A percentile compares a stretch with the other conserved stretches of the same genome.
These are phyloP conservation scores for Paracoccidioides lutzii DNA, from an alignment of 2,329 filamentous ascomycete genomes.

Conservation along the genomic window DNA sequence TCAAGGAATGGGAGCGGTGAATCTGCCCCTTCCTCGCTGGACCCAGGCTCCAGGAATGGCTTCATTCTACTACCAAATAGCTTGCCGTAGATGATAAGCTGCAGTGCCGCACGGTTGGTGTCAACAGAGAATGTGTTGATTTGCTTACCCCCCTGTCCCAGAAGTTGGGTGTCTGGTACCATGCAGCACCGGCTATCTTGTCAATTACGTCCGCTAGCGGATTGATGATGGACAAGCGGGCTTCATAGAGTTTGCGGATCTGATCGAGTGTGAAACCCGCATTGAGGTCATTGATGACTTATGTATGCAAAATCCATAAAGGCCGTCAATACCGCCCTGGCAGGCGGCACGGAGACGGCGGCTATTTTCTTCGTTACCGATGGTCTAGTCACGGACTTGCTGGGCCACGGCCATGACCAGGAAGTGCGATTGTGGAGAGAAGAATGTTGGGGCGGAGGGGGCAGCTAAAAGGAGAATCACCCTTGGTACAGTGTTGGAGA, in stretches of 20 bases:
- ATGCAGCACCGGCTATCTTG: slow-evolving; percentile 21
- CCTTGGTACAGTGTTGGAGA: slow-evolving; percentile 13
- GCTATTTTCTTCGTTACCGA: slow-evolving; percentile 14
- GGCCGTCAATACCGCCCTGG: slow-evolving; percentile 19
- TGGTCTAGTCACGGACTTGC: slow-evolving; percentile 24
- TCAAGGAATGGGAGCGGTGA: slow-evolving; percentile 4
- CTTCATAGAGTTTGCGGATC: slow-evolving; percentile 18
- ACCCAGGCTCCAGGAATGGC: slow-evolving; percentile 10
- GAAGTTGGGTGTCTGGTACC: slow-evolving; percentile 16
- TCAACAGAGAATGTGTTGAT: slow-evolving; percentile 18
- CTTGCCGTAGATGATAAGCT: slow-evolving; percentile 23
- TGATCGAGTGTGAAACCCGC: slow-evolving; percentile 20
- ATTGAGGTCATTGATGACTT: slow-evolving; percentile 4
- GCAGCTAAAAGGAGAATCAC: slow-evolving; percentile 22
- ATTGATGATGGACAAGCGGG: slow-evolving; percentile 21
- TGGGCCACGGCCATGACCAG: slow-evolving; percentile 22
- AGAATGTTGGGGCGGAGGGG: slow-evolving; percentile 23
- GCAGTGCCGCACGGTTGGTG: slow-evolving; percentile 15
- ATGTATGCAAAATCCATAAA: slow-evolving; percentile 19
- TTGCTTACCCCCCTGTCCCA: slow-evolving; percentile 22
- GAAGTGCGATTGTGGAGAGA: slow-evolving; percentile 26
- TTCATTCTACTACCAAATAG: slow-evolving; percentile 19
- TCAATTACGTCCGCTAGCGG: slow-evolving; percentile 23
- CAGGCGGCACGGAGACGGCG: slow-evolving; percentile 13
- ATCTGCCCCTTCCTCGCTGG: neutral